phyloP scores from a whole-genome alignment of 2,329 filamentous ascomycete species.

The Fusarium ambrosium region DNA sequence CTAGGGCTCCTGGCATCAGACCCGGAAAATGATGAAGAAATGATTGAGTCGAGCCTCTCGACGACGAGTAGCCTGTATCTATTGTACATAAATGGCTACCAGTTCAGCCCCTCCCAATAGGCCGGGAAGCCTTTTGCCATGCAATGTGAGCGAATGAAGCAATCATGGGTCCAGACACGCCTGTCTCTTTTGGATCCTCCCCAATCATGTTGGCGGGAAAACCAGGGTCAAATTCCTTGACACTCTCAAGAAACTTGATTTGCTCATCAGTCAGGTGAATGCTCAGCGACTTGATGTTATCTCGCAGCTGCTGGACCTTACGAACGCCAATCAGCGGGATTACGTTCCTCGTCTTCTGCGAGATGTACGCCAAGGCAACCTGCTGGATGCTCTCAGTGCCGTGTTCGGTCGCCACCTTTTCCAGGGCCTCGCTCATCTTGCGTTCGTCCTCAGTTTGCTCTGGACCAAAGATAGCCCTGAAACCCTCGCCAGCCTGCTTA shows the following conservation, averaged over 20 bases:
- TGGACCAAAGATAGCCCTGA: not conserved
- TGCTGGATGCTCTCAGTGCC: not conserved
- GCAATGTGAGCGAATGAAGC: not conserved
- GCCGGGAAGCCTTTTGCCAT: not conserved
- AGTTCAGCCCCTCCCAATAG: not conserved
- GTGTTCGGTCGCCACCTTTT: not conserved
- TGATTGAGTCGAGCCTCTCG: not conserved
- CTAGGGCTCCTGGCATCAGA: not conserved
- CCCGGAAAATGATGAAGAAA: not conserved
- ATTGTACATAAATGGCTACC: not conserved
- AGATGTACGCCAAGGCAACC: not conserved
- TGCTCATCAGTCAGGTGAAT: not conserved
- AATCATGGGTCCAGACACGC: not conserved
- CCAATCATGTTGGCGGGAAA: not conserved
- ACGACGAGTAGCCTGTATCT: not conserved
- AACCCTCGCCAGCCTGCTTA: not conserved
- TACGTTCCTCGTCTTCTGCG: not conserved
- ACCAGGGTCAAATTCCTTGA: not conserved
- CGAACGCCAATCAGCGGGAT: not conserved
- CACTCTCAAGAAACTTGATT: not conserved
- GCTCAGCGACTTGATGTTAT: not conserved
- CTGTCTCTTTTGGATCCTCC: not conserved
- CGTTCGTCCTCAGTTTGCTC: not conserved
- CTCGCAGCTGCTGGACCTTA: not conserved
- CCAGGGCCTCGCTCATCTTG: not conserved